Base-by-base conservation (phyloP, 495 filamentous ascomycete genomes). In the Penicillium diatomitis region DNA sequence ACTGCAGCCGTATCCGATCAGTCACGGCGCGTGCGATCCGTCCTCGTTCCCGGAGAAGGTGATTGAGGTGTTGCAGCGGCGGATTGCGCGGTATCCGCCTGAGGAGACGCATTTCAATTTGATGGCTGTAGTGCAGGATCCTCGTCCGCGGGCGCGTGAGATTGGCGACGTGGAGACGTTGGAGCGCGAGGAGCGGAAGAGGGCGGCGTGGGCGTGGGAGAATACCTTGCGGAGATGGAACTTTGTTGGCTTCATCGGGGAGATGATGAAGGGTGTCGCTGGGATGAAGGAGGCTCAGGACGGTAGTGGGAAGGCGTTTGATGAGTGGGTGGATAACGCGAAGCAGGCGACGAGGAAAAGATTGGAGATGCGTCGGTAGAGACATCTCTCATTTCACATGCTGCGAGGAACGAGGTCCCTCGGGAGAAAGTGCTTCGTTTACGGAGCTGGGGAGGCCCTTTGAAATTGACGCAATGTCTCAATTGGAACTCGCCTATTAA, bases 31-130 rank as follows among this genome's bases (percentile, higher is more conserved):
- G 4, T 92, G 87, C 62, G 71, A 74, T 6, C 56, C 67, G 44
- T 79, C 74, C 3, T 72, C 84, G 32, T 97, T 99, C 57, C 83
- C 89, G 0, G 75, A 83, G 49, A 84, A 83, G 57, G 84, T 97
- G 31, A 90, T 94, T 56, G 86, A 85, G 30, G 89, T 99, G 48
- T 67, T 99, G 48, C 85, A 85, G 67, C 74, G 83, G 44, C 77
- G 92, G 36, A 90, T 97, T 56, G 85, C 77, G 55, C 73, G 92
- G 44, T 96, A 99, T 63, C 89, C 88, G 10, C 72, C 79, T 12
- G 77, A 79, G 12, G 92, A 97, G 73, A 96, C 96, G 57, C 74
- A 89, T 41, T 99, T 97, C 69, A 97, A 97, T 70, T 72, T 99
- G 42, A 78, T 99, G 68, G 92, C 94, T 34, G 89, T 95, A 80